phyloP scores from a whole-genome alignment of 2,329 filamentous ascomycete genomes.

The Epichloe uncinata region DNA sequence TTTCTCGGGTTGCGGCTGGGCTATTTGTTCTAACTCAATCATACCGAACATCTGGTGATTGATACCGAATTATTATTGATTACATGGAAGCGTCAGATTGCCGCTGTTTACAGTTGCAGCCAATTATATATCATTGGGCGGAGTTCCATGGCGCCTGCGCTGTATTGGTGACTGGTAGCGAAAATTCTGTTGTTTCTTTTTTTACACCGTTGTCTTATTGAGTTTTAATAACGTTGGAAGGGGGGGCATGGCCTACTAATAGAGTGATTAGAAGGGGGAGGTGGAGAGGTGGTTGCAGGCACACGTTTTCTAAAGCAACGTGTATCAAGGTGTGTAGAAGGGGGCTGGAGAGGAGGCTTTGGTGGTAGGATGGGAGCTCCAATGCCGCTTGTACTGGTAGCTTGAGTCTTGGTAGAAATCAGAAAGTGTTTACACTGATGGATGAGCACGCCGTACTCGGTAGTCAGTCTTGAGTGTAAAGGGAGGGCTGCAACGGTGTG shows the following conservation, averaged over 20 bases:
- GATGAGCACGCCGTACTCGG: no score
- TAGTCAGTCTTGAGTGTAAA: no score
- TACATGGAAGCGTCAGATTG: neutral
- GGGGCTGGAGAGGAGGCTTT: no score
- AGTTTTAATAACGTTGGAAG: neutral
- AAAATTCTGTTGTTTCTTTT: neutral
- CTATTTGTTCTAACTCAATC: neutral
- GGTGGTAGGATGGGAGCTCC: no score
- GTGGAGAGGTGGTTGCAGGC: no score
- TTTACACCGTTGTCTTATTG: neutral
- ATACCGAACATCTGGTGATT: neutral
- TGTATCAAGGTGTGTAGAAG: no score
- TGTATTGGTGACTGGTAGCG: neutral
- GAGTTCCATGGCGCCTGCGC: conserved; percentile 11
- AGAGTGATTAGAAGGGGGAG: neutral
- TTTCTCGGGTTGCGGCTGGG: neutral
- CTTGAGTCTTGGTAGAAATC: no score
- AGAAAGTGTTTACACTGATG: no score
- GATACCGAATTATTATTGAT: neutral
- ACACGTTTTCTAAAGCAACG: no score
- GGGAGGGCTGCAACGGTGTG: no score
- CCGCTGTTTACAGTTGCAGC: neutral
- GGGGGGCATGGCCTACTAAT: neutral
- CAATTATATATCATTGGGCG: conserved; percentile 3
- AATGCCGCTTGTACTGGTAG: no score